Percentiles rank a stretch among this genome's conserved stretches.
Conservation (phyloP, 768 basidiomycete genomes). For the Paxillus involutus region DNA sequence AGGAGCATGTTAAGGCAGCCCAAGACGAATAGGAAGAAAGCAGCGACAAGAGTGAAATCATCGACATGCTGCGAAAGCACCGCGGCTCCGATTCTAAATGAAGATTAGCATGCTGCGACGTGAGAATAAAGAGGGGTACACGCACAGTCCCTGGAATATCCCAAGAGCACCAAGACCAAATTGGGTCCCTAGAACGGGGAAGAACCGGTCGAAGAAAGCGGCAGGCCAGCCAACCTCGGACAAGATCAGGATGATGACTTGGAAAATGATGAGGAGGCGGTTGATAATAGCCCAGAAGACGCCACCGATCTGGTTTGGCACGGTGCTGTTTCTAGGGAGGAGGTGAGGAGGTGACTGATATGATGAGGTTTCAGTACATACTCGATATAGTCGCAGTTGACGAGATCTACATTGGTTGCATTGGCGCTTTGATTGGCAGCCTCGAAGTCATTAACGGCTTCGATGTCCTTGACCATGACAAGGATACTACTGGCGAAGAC, state of each 20-base stretch:
- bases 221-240: conserved; percentile 84
- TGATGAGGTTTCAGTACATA: conserved; percentile 35
- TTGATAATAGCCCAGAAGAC: conserved; percentile 91
- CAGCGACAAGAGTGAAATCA: conserved; percentile 85
- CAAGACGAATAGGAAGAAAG: conserved; percentile 88
- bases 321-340: conserved; percentile 61
- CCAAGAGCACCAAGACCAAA: conserved; percentile 90
- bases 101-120: conserved; percentile 7
- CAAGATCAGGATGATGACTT: conserved; percentile 75
- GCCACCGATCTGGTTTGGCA: conserved; percentile 89
- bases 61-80: conserved; percentile 80
- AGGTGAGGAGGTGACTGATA: conserved; percentile 17
- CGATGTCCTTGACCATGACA: conserved; percentile 68
- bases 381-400: conserved; percentile 78
- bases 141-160: conserved; percentile 82
- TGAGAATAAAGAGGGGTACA: conserved; percentile 13
- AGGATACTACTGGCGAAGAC: conserved; percentile 81
- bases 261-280: conserved; percentile 83
- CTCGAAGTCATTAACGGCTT: conserved; percentile 70
- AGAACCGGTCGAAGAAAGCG: conserved; percentile 76
- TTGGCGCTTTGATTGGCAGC: conserved; percentile 37
- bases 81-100: conserved; percentile 60
- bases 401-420: conserved; percentile 30
- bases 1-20: conserved; percentile 87
- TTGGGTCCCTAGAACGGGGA: conserved; percentile 80